Base-by-base conservation (phyloP, 768 basidiomycete genomes). In the Roridomyces roridus region DNA sequence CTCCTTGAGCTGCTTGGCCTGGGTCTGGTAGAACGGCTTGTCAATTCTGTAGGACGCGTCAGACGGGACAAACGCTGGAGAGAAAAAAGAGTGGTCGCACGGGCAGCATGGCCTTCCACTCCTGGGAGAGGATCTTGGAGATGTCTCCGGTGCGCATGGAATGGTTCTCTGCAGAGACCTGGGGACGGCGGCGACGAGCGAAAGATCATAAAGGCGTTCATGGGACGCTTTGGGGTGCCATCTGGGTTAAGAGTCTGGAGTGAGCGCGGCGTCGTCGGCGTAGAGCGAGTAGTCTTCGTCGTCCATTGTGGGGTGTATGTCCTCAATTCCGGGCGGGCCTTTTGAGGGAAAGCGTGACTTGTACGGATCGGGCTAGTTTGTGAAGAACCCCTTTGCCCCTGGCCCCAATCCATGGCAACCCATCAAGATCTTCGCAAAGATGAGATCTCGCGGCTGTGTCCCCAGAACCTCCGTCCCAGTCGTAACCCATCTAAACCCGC, bases 131-230 rank as follows among this genome's bases (percentile, higher is more conserved):
- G 50, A 94, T 85, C 74, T 94, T 94, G 77, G 88, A 90, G 50
- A 94, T 92, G 66, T 94, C 92, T 15, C 92, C 92, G 0, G 92
- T 94, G 36, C 92, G 87, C 90, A 94, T 88, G 41, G 90, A 84
- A 69, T 92, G 91, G 69, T 94, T 90, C 60, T 89, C 89, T n/a
- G 89, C 85, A 8, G 89, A 86, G 29, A 94, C 90, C 70, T 94
- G 89, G 17, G 92, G 92, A 39, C 92, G 78, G 54, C 92, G 81
- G 48, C 87, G 82, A 21, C 92, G 84, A 58, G 92, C 92, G 65
- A 93, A n/a, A 94, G 57, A 94, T 94, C 92, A 94, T 94, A 77
- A 94, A 94, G 20, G 92, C 92, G 70, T 94, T 94, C 92, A 94
- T 94, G 29, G 92, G 92, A 12, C 92, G 86, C 69, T 93, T 93